Evolutionary conservation across 140 eudicot genomes (phyloP).

Genomic region (Cichorium intybus): DNA sequence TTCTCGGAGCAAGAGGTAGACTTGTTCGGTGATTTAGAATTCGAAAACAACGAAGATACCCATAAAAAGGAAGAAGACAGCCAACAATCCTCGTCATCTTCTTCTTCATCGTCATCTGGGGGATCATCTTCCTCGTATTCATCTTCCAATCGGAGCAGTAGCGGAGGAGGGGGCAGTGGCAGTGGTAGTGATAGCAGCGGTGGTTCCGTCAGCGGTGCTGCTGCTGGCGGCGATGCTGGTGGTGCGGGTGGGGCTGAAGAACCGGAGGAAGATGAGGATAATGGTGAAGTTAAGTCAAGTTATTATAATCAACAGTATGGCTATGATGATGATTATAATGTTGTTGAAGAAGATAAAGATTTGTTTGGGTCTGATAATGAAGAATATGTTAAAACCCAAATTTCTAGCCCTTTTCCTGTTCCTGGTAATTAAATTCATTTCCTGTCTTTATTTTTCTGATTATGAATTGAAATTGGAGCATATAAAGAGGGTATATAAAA

Average conservation of each 20-base stretch:
- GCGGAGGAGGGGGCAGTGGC: slow-evolving; percentile 29
- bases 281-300: slow-evolving; percentile 59
- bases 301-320: slow-evolving; percentile 13
- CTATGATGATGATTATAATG: slow-evolving; percentile 35
- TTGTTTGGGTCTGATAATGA: slow-evolving; percentile 97
- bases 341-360: slow-evolving; percentile 66
- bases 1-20: slow-evolving; percentile 58
- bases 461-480: neutral
- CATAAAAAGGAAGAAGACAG: slow-evolving; percentile 29
- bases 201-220: slow-evolving; percentile 17
- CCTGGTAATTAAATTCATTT: slow-evolving; percentile 51
- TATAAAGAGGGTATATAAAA: neutral
- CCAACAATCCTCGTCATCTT: slow-evolving; percentile 61
- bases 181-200: slow-evolving; percentile 30
- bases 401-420: slow-evolving; percentile 68
- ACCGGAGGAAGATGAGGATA: slow-evolving; percentile 38
- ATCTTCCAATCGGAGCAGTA: slow-evolving; percentile 49
- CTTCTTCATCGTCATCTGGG: slow-evolving; percentile 60
- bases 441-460: neutral
- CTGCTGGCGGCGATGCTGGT: slow-evolving; percentile 25
- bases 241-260: slow-evolving; percentile 25
- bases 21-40: slow-evolving; percentile 68
- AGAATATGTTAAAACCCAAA: slow-evolving; percentile 66
- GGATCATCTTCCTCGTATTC: slow-evolving; percentile 50
- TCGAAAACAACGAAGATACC: slow-evolving; percentile 35